phyloP scores from a whole-genome alignment of 495 filamentous ascomycete genomes.

The Apiosordaria backusii region DNA sequence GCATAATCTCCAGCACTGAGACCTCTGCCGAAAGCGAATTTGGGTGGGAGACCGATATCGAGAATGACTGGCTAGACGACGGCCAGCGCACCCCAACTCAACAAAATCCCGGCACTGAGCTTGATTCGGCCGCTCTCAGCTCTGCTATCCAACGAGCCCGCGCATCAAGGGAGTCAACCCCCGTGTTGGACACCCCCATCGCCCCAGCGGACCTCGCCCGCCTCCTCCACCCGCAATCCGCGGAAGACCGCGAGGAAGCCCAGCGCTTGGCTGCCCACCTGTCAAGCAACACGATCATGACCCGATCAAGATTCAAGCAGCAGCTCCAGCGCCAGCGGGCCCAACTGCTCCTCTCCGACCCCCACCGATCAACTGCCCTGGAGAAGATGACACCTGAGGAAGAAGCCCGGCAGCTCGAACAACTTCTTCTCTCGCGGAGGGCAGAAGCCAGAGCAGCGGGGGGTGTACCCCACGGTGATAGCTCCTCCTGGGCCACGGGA shows the following conservation, averaged over 20 bases:
- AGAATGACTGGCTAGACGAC: constrained; percentile 36
- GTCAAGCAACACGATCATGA: constrained; percentile 63
- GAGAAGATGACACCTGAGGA: constrained; percentile 57
- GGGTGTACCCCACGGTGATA: constrained; percentile 10
- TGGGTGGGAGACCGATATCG: constrained; percentile 50
- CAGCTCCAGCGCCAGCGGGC: constrained; percentile 62
- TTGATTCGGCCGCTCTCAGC: constrained; percentile 22
- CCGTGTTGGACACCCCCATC: constrained; percentile 59
- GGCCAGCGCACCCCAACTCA: constrained; percentile 77
- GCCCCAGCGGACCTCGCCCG: constrained; percentile 66
- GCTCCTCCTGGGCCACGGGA: constrained; percentile 60
- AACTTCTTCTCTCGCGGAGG: constrained; percentile 68
- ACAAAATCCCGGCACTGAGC: constrained; percentile 9
- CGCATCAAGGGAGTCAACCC: constrained; percentile 54
- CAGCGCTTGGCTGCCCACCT: constrained; percentile 79
- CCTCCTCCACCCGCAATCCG: constrained; percentile 77
- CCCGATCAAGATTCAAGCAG: constrained; percentile 70
- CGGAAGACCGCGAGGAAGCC: constrained; percentile 76
- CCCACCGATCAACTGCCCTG: constrained; percentile 21
- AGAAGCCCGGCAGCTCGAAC: constrained; percentile 75
- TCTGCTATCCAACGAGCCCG: constrained; percentile 8
- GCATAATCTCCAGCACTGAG: constrained; percentile 61
- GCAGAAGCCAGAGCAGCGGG: constrained; percentile 17
- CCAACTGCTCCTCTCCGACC: constrained; percentile 57
- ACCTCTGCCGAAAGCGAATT: constrained; percentile 40